These are phyloP conservation scores for Chalara sp. DNA, from an alignment of 2,329 filamentous ascomycete genomes.

Conservation along the genomic window DNA sequence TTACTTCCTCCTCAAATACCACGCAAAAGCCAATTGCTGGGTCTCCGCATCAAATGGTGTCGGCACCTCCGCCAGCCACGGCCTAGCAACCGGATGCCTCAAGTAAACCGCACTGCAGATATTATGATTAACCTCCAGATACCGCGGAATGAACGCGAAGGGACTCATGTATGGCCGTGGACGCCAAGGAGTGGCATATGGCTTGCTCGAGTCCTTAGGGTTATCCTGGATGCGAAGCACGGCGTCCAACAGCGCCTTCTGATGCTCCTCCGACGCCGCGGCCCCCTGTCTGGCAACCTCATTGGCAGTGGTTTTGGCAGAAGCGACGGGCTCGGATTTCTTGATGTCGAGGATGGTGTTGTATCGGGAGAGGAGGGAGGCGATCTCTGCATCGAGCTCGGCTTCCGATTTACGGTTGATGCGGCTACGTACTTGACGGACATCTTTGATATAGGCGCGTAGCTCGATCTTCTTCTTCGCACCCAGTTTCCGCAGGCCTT, in stretches of 20 bases:
- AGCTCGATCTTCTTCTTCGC: slow-evolving; percentile 71
- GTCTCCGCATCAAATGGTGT: slow-evolving; percentile 68
- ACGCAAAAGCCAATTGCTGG: slow-evolving; percentile 83
- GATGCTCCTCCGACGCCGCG: slow-evolving; percentile 11
- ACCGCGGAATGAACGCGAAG: slow-evolving; percentile 91
- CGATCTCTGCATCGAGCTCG: slow-evolving; percentile 46
- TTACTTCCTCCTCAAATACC: slow-evolving; percentile 61
- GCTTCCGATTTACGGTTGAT: slow-evolving; percentile 40
- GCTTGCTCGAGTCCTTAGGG: slow-evolving; percentile 67
- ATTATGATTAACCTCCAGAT: slow-evolving; percentile 96
- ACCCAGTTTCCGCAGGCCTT: slow-evolving; percentile 44
- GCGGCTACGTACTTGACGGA: slow-evolving; percentile 27
- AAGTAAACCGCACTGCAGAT: slow-evolving; percentile 94
- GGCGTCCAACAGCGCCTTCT: slow-evolving; percentile 5
- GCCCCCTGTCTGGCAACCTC: slow-evolving; percentile 31
- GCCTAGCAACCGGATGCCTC: slow-evolving; percentile 83
- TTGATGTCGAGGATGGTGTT: not conserved
- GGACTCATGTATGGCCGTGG: slow-evolving; percentile 82
- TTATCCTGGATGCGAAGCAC: slow-evolving; percentile 55
- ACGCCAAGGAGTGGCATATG: slow-evolving; percentile 86
- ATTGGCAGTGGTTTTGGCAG: not conserved
- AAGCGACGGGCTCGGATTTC: not conserved
- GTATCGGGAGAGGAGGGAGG: slow-evolving; percentile 35
- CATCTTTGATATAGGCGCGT: slow-evolving; percentile 60
- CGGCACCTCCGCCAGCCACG: slow-evolving; percentile 74